phyloP scores from a whole-genome alignment of 345 rosid species.

The Erysimum cheiranthoides region DNA sequence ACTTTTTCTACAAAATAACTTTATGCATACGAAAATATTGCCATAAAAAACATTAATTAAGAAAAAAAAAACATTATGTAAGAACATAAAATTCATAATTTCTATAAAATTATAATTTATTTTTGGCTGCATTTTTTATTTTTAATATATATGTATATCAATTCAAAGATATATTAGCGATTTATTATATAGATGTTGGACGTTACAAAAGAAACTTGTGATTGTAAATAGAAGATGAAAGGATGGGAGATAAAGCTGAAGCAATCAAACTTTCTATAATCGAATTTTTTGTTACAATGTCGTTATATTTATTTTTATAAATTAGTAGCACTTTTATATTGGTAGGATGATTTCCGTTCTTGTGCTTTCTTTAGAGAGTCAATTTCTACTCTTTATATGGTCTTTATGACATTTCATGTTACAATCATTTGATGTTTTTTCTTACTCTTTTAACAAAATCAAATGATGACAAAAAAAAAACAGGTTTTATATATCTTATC shows the following conservation, averaged over 20 bases:
- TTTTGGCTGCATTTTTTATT: neutral
- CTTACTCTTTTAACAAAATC: too few species aligned
- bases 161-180: neutral
- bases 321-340: neutral
- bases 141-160: neutral
- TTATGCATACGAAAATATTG: neutral
- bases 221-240: neutral
- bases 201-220: neutral
- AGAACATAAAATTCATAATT: too few species aligned
- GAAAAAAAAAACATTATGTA: neutral
- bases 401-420: too few species aligned
- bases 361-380: neutral
- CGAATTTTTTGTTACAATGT: neutral
- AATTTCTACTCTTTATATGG: too few species aligned
- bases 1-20: neutral
- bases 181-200: neutral
- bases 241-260: neutral
- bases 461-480: too few species aligned
- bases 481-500: too few species aligned
- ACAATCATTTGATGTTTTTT: too few species aligned
- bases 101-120: neutral
- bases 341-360: neutral
- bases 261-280: slow-evolving; percentile 5
- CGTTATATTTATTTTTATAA: neutral
- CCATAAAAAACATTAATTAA: neutral